phyloP scores from a whole-genome alignment of 768 basidiomycete genomes.

The Asterophora parasitica region DNA sequence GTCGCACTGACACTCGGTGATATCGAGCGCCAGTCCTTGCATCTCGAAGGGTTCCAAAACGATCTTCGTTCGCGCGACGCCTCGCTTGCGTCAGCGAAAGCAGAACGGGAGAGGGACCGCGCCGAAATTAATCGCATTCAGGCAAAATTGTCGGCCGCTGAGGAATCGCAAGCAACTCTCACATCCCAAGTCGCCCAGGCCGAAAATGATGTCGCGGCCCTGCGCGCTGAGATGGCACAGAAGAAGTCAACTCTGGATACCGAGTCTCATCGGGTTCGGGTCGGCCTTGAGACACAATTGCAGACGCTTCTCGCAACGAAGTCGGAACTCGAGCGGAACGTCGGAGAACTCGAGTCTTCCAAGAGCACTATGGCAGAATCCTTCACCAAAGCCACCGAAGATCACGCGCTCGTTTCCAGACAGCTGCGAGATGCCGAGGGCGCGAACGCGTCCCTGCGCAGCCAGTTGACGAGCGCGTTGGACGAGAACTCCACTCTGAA shows the following conservation, averaged over 20 bases:
- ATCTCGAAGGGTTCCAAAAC: slow-evolving; percentile 10
- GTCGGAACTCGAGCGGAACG: slow-evolving; percentile 2
- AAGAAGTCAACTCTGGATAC: neutral
- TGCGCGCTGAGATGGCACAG: neutral
- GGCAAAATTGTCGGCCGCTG: slow-evolving; percentile 7
- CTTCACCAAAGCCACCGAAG: neutral
- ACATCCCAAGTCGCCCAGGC: slow-evolving; percentile 9
- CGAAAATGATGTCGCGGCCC: slow-evolving; percentile 1
- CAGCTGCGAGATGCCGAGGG: slow-evolving; percentile 6
- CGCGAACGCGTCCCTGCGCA: slow-evolving; percentile 4
- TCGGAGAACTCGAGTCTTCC: slow-evolving; percentile 1
- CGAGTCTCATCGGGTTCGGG: slow-evolving; percentile 1
- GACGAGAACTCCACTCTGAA: slow-evolving; percentile 5
- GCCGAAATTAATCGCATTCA: slow-evolving; percentile 14
- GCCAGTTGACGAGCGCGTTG: slow-evolving; percentile 6
- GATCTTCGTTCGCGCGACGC: slow-evolving; percentile 15
- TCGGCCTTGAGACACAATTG: neutral
- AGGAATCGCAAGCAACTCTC: slow-evolving; percentile 5
- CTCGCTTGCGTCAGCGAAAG: slow-evolving; percentile 7
- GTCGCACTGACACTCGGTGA: slow-evolving; percentile 10
- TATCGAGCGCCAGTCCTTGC: slow-evolving; percentile 6
- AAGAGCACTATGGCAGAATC: neutral
- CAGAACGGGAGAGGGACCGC: slow-evolving; percentile 11
- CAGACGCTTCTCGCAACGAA: neutral
- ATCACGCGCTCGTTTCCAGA: neutral